Conservation (phyloP, 2,329 filamentous ascomycete species). For the Cytospora chrysosperma region DNA sequence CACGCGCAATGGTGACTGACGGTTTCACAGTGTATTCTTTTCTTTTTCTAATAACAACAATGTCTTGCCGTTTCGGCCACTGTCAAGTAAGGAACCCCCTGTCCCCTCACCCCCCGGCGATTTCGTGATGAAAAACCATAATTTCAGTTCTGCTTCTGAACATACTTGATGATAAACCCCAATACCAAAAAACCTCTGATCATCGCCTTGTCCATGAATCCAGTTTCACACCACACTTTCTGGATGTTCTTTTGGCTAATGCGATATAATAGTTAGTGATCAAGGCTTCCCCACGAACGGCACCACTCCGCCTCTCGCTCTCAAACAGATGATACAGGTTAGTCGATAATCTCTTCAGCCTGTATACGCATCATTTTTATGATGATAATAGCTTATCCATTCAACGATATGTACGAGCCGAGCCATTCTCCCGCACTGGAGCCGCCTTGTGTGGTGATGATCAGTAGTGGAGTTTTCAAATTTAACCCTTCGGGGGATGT, state of each 20-base stretch:
- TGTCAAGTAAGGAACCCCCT: constrained; percentile 23
- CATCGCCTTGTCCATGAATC: constrained; percentile 20
- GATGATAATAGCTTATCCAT: constrained; percentile 74
- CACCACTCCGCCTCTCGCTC: not conserved
- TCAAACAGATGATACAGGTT: constrained; percentile 9
- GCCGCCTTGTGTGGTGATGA: constrained; percentile 57
- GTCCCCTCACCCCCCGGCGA: constrained; percentile 8
- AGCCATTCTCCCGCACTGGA: constrained; percentile 74
- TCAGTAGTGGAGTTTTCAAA: constrained; percentile 69
- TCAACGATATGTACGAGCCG: constrained; percentile 67
- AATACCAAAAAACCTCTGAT: constrained; percentile 67
- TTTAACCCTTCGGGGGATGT: constrained; percentile 40
- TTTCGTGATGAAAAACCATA: constrained; percentile 63
- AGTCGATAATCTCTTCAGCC: constrained; percentile 16
- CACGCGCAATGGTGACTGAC: constrained; percentile 17
- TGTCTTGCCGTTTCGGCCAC: not conserved
- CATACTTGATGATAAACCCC: constrained; percentile 59
- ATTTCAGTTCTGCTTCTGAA: constrained; percentile 78
- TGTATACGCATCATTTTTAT: constrained; percentile 32
- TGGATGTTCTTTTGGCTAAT: constrained; percentile 9
- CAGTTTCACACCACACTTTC: not conserved
- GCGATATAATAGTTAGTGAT: constrained; percentile 2
- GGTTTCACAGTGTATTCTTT: not conserved
- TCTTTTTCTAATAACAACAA: not conserved
- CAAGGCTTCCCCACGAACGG: not conserved